These are phyloP conservation scores for Cicer yamashitae DNA, from an alignment of 306 rosid genomes.

Conservation along the genomic window DNA sequence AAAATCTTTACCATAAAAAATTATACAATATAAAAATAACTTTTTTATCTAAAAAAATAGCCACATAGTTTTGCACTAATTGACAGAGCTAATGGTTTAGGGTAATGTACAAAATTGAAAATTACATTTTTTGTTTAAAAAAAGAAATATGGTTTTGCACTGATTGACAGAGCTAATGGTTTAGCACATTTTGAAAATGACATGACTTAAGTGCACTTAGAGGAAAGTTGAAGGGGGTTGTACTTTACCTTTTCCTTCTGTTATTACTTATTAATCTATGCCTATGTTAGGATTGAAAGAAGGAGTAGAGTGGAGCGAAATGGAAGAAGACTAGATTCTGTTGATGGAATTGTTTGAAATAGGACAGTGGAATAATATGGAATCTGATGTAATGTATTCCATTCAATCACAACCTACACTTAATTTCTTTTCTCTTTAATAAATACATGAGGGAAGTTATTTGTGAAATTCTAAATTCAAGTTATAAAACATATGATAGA, in stretches of 20 bases:
- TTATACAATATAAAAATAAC: neutral
- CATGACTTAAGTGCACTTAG: neutral
- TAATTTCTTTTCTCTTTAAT: neutral
- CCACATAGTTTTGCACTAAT: neutral
- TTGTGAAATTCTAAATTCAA: constrained; percentile 14
- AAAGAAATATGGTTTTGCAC: too few species aligned
- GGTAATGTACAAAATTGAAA: too few species aligned
- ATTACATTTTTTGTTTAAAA: too few species aligned
- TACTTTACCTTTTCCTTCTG: neutral
- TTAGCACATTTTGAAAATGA: too few species aligned
- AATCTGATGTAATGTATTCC: constrained; percentile 11
- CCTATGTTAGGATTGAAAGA: neutral
- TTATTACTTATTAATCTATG: neutral
- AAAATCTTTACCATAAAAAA: neutral
- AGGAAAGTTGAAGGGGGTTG: neutral
- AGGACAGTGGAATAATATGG: neutral
- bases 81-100: too few species aligned
- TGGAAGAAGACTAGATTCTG: neutral
- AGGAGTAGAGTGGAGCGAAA: neutral
- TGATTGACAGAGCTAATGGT: too few species aligned
- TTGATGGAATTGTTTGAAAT: constrained; percentile 1
- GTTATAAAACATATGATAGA: constrained; percentile 14
- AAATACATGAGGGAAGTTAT: neutral
- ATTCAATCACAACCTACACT: constrained; percentile 12
- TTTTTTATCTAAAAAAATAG: neutral